phyloP scores from a whole-genome alignment of 306 rosid genomes.

The Prunus padus region DNA sequence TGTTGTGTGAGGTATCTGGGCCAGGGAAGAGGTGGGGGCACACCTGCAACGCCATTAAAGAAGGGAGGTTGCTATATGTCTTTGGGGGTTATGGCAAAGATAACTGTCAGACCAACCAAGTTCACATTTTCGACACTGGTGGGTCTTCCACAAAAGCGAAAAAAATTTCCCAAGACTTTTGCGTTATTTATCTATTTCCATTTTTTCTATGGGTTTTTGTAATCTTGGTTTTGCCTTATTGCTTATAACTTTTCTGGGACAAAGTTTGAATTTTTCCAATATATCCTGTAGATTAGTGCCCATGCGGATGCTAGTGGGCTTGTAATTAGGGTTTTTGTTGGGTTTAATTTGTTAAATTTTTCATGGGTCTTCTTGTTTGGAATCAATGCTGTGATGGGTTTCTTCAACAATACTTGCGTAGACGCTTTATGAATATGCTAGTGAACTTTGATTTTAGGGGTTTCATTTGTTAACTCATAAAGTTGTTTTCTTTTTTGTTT shows the following conservation, averaged over 20 bases:
- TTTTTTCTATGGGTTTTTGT: constrained; percentile 14
- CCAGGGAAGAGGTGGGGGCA: constrained; percentile 99
- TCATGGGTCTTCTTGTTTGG: constrained; percentile 2
- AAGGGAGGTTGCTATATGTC: constrained; percentile 79
- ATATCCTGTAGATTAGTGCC: constrained; percentile 16
- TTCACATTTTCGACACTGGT: constrained; percentile 92
- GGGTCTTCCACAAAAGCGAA: constrained; percentile 10
- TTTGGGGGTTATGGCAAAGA: constrained; percentile 94
- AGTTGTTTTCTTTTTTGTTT: not conserved
- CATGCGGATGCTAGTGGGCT: not conserved
- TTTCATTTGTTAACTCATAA: constrained; percentile 9
- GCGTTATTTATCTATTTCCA: not conserved
- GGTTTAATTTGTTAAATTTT: constrained; percentile 8
- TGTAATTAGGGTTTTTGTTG: constrained; percentile 24
- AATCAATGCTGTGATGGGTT: constrained; percentile 1
- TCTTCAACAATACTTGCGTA: not conserved
- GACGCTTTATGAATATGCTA: constrained; percentile 8
- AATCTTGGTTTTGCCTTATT: constrained; percentile 29
- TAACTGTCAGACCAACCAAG: constrained; percentile 95
- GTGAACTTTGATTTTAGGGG: not conserved
- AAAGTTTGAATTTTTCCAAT: constrained; percentile 21
- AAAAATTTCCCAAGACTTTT: not conserved
- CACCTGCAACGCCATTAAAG: constrained; percentile 92
- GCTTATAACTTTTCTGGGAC: constrained; percentile 15
- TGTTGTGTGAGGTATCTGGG: constrained; percentile 42